Evolutionary conservation across 2,329 filamentous ascomycete genomes (phyloP).

Genomic region (Elsinoe perseae): DNA sequence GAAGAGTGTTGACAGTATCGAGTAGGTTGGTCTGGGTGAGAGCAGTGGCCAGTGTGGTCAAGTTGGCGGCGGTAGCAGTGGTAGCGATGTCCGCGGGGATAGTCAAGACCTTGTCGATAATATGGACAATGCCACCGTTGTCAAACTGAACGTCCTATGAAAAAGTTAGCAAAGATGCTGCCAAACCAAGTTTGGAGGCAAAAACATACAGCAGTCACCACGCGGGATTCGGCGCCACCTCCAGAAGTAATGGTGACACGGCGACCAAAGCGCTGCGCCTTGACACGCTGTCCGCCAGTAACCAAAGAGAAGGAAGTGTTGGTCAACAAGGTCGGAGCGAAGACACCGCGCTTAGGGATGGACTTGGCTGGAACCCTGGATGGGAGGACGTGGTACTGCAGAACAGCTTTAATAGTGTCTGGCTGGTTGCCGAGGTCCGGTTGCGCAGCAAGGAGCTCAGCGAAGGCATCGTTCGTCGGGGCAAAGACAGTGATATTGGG

Average conservation of each 20-base stretch:
- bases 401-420: slow-evolving; percentile 24
- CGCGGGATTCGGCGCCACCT: slow-evolving; percentile 3
- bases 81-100: slow-evolving; percentile 30
- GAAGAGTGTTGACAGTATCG: slow-evolving; percentile 35
- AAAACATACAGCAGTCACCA: slow-evolving; percentile 31
- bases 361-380: slow-evolving; percentile 38
- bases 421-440: slow-evolving; percentile 18
- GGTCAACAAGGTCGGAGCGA: slow-evolving; percentile 44
- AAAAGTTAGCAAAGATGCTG: slow-evolving; percentile 28
- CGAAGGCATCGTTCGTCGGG: slow-evolving; percentile 42
- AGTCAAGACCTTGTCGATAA: slow-evolving; percentile 39
- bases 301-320: slow-evolving; percentile 50
- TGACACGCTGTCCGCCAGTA: slow-evolving; percentile 52
- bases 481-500: slow-evolving; percentile 47
- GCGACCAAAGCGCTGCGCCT: slow-evolving; percentile 36
- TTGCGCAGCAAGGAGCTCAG: slow-evolving; percentile 28
- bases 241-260: slow-evolving; percentile 47
- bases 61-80: slow-evolving; percentile 29
- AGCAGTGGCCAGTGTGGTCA: slow-evolving; percentile 37
- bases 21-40: slow-evolving; percentile 33
- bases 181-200: slow-evolving; percentile 38
- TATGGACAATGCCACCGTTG: slow-evolving; percentile 39
- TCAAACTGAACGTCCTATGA: slow-evolving; percentile 32
- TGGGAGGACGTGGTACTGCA: slow-evolving; percentile 52
- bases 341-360: slow-evolving; percentile 31